Evolutionary conservation across 768 basidiomycete species (phyloP).

Genomic region (Xerocomus potaroensis): DNA sequence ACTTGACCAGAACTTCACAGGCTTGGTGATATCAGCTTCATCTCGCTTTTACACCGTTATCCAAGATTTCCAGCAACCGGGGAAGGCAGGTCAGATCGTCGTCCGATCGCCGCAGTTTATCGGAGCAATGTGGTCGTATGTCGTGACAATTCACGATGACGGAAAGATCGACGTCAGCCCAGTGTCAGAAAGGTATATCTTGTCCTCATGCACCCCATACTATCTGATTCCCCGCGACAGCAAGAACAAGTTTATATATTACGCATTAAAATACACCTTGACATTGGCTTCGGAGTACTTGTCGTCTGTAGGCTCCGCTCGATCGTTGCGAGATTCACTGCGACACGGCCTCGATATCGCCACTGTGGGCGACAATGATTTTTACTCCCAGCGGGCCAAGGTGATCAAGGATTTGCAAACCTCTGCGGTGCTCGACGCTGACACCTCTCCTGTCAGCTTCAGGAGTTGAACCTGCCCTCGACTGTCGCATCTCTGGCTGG

Average conservation of each 20-base stretch:
- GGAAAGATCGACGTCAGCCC: constrained; percentile 22
- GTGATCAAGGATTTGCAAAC: constrained; percentile 36
- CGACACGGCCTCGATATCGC: constrained; percentile 64
- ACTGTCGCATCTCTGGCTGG: constrained; percentile 58
- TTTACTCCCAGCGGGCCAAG: constrained; percentile 90
- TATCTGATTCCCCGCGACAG: constrained; percentile 28
- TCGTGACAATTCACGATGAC: constrained; percentile 38
- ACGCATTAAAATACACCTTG: constrained; percentile 79
- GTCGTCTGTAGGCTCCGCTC: constrained; percentile 35
- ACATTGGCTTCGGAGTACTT: constrained; percentile 55
- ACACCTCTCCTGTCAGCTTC: constrained; percentile 45
- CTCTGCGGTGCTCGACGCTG: background rate
- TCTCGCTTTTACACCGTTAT: constrained; percentile 91
- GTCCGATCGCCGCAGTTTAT: constrained; percentile 91
- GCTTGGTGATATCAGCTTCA: constrained; percentile 86
- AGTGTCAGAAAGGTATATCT: constrained; percentile 20
- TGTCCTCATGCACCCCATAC: background rate
- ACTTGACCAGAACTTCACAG: constrained; percentile 81
- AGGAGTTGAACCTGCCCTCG: constrained; percentile 53
- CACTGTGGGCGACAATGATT: constrained; percentile 94
- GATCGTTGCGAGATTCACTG: constrained; percentile 39
- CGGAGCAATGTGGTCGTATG: constrained; percentile 75
- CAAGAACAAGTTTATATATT: constrained; percentile 90
- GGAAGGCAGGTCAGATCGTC: constrained; percentile 44
- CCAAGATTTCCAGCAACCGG: constrained; percentile 28